Evolutionary conservation across 2,329 filamentous ascomycete genomes (phyloP).

Genomic region (Cercospora zeina): DNA sequence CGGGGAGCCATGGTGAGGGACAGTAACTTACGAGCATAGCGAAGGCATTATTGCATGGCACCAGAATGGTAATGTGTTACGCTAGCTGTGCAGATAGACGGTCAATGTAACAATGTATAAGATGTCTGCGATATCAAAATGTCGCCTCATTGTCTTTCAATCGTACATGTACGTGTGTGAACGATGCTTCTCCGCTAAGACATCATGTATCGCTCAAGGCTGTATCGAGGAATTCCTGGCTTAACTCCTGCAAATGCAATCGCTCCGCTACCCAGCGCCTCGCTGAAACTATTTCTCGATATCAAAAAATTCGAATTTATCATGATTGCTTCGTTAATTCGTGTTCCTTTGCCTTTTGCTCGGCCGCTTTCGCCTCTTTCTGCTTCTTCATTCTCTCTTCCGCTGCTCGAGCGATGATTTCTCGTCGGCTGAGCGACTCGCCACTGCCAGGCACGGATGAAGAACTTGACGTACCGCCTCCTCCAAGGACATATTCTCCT

Average conservation of each 20-base stretch:
- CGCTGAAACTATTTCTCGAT: background rate
- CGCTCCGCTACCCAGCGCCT: background rate
- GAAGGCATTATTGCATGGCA: constrained; percentile 3
- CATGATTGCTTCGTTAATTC: constrained; percentile 1
- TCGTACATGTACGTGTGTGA: background rate
- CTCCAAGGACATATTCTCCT: constrained; percentile 67
- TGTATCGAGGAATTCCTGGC: background rate
- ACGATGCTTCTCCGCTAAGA: background rate
- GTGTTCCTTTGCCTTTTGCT: constrained; percentile 12
- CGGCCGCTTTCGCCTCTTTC: constrained; percentile 44
- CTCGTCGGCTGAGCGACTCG: constrained; percentile 65
- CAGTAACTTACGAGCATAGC: background rate
- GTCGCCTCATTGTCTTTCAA: background rate
- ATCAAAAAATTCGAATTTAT: background rate
- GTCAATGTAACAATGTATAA: background rate
- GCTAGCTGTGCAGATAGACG: constrained; percentile 8
- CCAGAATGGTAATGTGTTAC: constrained; percentile 8
- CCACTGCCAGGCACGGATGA: constrained; percentile 10
- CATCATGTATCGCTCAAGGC: no score
- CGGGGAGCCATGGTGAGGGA: background rate
- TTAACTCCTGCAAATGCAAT: background rate
- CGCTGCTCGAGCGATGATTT: constrained; percentile 72
- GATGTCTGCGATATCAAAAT: background rate
- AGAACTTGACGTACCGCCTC: constrained; percentile 26
- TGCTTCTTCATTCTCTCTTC: constrained; percentile 64